These are phyloP conservation scores for Ruellia speciosa DNA, from an alignment of 305 asterid genomes.

Conservation along the genomic window DNA sequence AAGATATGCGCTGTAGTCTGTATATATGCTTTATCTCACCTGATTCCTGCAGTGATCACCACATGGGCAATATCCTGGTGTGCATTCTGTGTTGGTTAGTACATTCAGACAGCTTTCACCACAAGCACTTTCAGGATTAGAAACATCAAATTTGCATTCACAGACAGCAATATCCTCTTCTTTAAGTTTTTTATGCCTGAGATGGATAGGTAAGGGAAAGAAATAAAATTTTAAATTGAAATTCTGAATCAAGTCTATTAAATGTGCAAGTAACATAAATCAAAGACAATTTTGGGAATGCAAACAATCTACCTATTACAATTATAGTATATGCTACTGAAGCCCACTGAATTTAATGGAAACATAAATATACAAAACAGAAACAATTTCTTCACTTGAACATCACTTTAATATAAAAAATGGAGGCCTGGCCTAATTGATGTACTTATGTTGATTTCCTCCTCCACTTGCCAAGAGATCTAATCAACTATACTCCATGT, in stretches of 20 bases:
- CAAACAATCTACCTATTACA: not conserved
- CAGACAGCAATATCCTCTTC: conserved; percentile 85
- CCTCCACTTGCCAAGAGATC: not conserved
- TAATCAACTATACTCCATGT: not conserved
- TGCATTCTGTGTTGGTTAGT: conserved; percentile 87
- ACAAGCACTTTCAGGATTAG: conserved; percentile 76
- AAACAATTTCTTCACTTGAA: not conserved
- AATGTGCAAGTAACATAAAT: not conserved
- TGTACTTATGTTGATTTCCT: not conserved
- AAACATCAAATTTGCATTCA: conserved; percentile 56
- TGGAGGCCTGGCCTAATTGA: not conserved
- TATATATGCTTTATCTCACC: conserved; percentile 31
- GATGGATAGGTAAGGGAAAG: conserved; percentile 11
- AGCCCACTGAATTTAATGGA: not conserved
- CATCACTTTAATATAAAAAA: not conserved
- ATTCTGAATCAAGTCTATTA: conserved; percentile 1
- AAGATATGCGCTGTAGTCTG: conserved; percentile 4
- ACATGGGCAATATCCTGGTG: conserved; percentile 76
- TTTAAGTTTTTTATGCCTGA: conserved; percentile 52
- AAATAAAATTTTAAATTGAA: conserved; percentile 9
- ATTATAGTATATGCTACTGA: conserved; percentile 3
- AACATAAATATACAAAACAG: conserved; percentile 1
- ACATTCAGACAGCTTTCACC: conserved; percentile 85
- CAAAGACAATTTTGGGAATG: conserved; percentile 2
- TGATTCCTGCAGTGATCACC: conserved; percentile 66